phyloP scores from a whole-genome alignment of 2,329 filamentous ascomycete species.

The Aspergillus piperis region DNA sequence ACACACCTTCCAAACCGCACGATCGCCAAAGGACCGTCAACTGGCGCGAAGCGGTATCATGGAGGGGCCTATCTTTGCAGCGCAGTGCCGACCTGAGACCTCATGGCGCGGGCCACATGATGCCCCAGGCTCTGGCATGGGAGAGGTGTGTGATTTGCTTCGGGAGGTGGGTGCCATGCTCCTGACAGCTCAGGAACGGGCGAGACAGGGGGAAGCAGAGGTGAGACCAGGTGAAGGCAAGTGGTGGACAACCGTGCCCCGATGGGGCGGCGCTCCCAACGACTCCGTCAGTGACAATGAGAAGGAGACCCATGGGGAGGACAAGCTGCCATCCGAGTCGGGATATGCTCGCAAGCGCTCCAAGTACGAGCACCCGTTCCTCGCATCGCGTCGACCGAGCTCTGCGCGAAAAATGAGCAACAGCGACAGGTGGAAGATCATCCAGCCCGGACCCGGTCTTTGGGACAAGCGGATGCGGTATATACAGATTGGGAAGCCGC shows the following conservation, averaged over 20 bases:
- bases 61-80: slow-evolving; percentile 59
- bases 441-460: slow-evolving; percentile 52
- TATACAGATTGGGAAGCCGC: slow-evolving; percentile 57
- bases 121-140: slow-evolving; percentile 32
- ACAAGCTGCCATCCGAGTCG: slow-evolving; percentile 25
- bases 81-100: slow-evolving; percentile 58
- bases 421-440: slow-evolving; percentile 54
- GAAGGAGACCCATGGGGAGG: slow-evolving; percentile 32
- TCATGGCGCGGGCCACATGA: slow-evolving; percentile 49
- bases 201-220: slow-evolving; percentile 56
- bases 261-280: slow-evolving; percentile 56
- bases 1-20: slow-evolving; percentile 57
- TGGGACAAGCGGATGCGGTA: slow-evolving; percentile 62
- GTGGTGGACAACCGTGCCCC: slow-evolving; percentile 60
- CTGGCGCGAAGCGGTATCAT: slow-evolving; percentile 56
- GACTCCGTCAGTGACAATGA: slow-evolving; percentile 33
- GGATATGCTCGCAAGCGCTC: slow-evolving; percentile 42
- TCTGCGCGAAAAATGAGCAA: slow-evolving; percentile 47
- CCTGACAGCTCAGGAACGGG: slow-evolving; percentile 61
- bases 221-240: slow-evolving; percentile 55
- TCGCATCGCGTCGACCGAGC: slow-evolving; percentile 34
- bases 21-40: slow-evolving; percentile 54
- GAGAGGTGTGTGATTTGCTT: slow-evolving; percentile 54
- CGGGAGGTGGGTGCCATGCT: slow-evolving; percentile 61
- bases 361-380: slow-evolving; percentile 37